Conservation (phyloP, 208 protist species). For the Acanthamoeba royreba region DNA sequence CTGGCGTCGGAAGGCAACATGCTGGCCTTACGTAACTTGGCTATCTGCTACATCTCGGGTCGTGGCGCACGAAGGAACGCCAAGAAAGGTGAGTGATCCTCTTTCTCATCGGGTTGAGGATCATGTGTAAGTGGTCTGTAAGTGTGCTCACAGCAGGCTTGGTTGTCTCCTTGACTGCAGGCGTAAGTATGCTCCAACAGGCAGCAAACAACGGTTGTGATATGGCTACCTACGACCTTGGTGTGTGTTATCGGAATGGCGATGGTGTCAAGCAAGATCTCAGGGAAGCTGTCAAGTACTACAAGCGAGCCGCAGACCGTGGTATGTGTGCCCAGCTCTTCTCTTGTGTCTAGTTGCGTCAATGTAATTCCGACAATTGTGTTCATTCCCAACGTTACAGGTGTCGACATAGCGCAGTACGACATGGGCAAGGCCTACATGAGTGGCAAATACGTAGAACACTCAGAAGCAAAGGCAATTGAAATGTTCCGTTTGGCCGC, state of each 20-base stretch:
- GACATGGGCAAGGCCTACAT: conserved; percentile 27
- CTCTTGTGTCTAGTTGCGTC: too few species aligned
- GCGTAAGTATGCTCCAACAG: background rate
- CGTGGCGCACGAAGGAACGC: background rate
- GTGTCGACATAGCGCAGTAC: background rate
- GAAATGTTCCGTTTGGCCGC: background rate
- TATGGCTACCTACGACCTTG: conserved; percentile 15
- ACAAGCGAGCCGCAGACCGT: background rate
- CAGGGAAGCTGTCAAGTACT: background rate
- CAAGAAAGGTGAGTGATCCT: background rate
- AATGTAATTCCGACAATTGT: background rate
- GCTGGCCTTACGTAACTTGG: background rate
- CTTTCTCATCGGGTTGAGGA: background rate
- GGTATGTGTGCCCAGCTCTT: background rate
- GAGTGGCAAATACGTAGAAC: conserved; percentile 25
- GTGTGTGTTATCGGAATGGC: background rate
- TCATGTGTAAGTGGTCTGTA: background rate
- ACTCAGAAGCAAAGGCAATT: background rate
- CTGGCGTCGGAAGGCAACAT: background rate
- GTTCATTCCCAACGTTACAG: background rate
- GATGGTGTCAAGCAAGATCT: conserved; percentile 14
- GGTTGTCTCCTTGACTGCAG: background rate
- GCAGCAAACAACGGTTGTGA: background rate
- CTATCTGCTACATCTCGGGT: background rate
- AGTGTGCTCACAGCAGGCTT: background rate